Base-by-base conservation (phyloP, 305 asterid genomes). In the Solanum aculeatissimum region DNA sequence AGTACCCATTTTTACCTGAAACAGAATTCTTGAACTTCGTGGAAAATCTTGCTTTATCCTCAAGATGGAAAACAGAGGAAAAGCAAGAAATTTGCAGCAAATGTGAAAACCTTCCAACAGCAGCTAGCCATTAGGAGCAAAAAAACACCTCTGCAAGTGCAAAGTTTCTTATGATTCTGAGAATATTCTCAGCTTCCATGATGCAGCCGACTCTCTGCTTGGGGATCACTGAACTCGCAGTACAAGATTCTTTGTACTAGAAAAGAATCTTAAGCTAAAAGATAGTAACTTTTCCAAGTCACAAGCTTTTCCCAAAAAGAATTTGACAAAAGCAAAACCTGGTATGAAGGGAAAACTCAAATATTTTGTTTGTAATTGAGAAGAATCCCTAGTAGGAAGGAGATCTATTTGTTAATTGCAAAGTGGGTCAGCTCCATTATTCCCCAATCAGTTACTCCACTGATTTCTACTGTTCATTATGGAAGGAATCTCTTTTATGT, bases 181-280 rank as follows among this genome's bases (percentile, higher is more conserved):
- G 1, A 25, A 78, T 54, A 88, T 63, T 70, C 54, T 70, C 82
- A 85, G 84, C 84, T 81, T 84, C 74, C 63, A 51, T 42, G 65
- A 51, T 60, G 21, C 63, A 60, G 47, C 74, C 15, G 51, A 9
- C 66, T 85, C 42, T 40, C 19, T 42, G 38, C 57, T 69, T 75
- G 43, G 27, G 60, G 81, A 9, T 40, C 32, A 70, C 1, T 43
- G 62, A 72, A 63, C n/a, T 84, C 27, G 81, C 81, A 27, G 83
- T 21, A 23, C 55, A 29, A 78, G 82, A 78, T 78, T 78, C 65
- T 29, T 18, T 78, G 82, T 78, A 53, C 82, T 29, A 78, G 19
- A 78, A 40, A 78, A 53, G 82, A 78, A 53, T 78, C 82, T 77
- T 45, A 27, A 51, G 18, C 12, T 18, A 77, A 77, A 69, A 51